Evolutionary conservation across 164 flowering plant species (phyloP).

Genomic region (Kingdonia uniflora): DNA sequence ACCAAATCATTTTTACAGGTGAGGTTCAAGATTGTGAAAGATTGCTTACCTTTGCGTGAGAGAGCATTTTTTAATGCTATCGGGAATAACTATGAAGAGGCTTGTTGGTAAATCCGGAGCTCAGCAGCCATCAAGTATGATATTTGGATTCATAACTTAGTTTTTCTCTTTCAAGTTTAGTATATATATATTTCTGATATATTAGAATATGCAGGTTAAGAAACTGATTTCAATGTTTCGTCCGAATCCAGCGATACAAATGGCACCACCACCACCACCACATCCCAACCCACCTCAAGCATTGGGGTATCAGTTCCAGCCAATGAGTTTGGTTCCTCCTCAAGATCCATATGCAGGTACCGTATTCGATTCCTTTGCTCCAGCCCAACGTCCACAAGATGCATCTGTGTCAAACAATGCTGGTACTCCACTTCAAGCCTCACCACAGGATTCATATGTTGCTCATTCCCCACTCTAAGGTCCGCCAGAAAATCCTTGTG

Average conservation of each 20-base stretch:
- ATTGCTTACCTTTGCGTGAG: slow-evolving; percentile 42
- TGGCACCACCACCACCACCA: background rate
- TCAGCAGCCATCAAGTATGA: slow-evolving; percentile 21
- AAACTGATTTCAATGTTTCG: slow-evolving; percentile 23
- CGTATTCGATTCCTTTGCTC: no score
- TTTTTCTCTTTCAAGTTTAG: background rate
- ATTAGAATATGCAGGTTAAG: slow-evolving; percentile 19
- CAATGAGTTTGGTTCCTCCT: slow-evolving; percentile 9
- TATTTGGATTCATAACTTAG: background rate
- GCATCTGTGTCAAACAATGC: no score
- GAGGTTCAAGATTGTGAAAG: slow-evolving; percentile 29
- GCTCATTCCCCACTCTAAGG: no score
- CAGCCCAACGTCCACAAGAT: no score
- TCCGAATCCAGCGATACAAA: slow-evolving; percentile 15
- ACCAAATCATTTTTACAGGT: slow-evolving; percentile 20
- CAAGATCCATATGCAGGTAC: no score
- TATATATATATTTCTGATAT: background rate
- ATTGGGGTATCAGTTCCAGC: slow-evolving; percentile 1
- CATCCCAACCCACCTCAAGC: background rate
- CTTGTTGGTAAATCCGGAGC: slow-evolving; percentile 26
- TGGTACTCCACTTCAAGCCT: no score
- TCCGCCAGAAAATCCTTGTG: no score
- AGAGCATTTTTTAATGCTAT: slow-evolving; percentile 29
- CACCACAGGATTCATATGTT: no score
- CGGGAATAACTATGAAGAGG: slow-evolving; percentile 23